phyloP scores from a whole-genome alignment of 331 rosid species.

The Prunus yedoensis region DNA sequence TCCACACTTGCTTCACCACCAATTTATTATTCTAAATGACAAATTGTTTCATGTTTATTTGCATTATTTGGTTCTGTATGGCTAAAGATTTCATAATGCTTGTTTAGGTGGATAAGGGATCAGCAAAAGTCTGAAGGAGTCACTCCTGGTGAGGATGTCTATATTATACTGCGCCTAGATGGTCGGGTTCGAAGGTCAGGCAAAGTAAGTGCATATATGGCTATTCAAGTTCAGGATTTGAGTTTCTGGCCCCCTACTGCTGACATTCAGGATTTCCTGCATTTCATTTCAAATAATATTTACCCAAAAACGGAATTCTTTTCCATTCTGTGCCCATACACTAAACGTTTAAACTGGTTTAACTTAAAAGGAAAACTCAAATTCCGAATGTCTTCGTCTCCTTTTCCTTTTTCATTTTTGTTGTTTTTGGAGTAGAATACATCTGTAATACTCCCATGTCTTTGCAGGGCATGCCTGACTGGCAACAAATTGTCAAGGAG shows the following conservation, averaged over 20 bases:
- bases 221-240: conserved; percentile 2
- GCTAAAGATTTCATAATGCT: conserved; percentile 14
- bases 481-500: conserved; percentile 83
- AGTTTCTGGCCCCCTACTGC: neutral
- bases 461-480: conserved; percentile 96
- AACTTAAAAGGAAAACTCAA: neutral
- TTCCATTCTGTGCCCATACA: neutral
- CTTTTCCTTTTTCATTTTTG: neutral
- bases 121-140: conserved; percentile 94
- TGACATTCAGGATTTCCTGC: neutral
- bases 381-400: neutral
- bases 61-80: neutral
- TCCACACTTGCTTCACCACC: conserved; percentile 5
- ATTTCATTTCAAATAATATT: neutral
- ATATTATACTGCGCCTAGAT: conserved; percentile 83
- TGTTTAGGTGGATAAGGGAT: conserved; percentile 86
- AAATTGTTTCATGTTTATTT: neutral
- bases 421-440: neutral
- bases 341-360: neutral
- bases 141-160: conserved; percentile 83
- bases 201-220: conserved; percentile 51
- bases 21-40: neutral
- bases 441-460: neutral
- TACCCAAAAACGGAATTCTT: neutral
- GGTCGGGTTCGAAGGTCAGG: conserved; percentile 97